Percentiles rank a stretch among this genome's conserved stretches.
These are phyloP conservation scores for Beauveria sp. DNA, from an alignment of 2,329 filamentous ascomycete genomes.

Conservation along the genomic window DNA sequence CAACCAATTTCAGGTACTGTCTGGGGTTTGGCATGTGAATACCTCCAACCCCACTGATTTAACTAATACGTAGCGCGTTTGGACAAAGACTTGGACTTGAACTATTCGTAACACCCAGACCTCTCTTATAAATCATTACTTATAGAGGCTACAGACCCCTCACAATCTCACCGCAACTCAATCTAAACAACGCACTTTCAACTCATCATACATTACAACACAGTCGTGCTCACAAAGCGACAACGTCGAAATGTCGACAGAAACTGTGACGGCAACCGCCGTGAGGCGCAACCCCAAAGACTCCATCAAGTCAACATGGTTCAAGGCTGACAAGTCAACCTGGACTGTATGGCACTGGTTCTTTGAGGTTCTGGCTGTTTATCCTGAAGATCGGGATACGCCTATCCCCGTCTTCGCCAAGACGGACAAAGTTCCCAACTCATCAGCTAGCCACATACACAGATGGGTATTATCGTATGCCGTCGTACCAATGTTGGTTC, in stretches of 20 bases:
- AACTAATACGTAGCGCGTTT: neutral
- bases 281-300: constrained; percentile 19
- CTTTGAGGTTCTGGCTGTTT: constrained; percentile 22
- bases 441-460: constrained; percentile 28
- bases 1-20: neutral
- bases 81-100: neutral
- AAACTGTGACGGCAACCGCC: constrained; percentile 1
- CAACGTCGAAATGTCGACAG: constrained; percentile 5
- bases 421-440: constrained; percentile 31
- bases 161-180: neutral
- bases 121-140: neutral
- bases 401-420: constrained; percentile 31
- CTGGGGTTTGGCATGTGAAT: constrained; percentile 6
- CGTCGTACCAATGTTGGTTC: constrained; percentile 27
- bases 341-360: constrained; percentile 27
- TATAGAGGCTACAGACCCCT: neutral
- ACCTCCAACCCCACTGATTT: neutral
- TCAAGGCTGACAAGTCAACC: constrained; percentile 16
- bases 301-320: constrained; percentile 35
- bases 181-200: neutral
- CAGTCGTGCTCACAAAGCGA: neutral
- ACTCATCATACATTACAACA: neutral
- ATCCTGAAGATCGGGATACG: constrained; percentile 21
- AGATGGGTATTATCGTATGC: constrained; percentile 32
- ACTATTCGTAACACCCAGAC: neutral